These are phyloP conservation scores for Plectosphaerella sp. DNA, from an alignment of 2,329 filamentous ascomycete species.

Conservation along the genomic window DNA sequence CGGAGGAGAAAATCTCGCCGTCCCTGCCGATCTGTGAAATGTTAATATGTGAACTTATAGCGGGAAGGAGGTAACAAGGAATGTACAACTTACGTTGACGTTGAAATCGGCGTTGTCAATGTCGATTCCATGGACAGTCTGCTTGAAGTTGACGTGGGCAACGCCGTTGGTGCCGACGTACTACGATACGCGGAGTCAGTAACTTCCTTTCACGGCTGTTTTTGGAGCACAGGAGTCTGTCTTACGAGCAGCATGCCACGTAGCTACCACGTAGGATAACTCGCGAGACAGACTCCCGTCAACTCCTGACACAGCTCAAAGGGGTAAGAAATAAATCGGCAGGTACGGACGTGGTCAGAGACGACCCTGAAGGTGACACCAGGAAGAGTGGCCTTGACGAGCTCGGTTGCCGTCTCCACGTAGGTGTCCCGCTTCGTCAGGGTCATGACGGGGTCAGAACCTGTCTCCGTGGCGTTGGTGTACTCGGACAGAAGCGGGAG, in stretches of 20 bases:
- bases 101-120: slow-evolving; percentile 53
- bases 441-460: slow-evolving; percentile 15
- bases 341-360: slow-evolving; percentile 37
- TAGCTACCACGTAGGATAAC: too few relatives aligned
- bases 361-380: slow-evolving; percentile 37
- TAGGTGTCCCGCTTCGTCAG: slow-evolving; percentile 26
- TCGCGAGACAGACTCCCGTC: too few relatives aligned
- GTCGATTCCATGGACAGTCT: slow-evolving; percentile 46
- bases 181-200: too few relatives aligned
- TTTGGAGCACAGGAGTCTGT: too few relatives aligned
- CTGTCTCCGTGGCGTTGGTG: slow-evolving; percentile 19
- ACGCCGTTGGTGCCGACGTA: slow-evolving; percentile 47
- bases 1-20: slow-evolving; percentile 48
- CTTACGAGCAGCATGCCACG: too few relatives aligned
- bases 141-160: slow-evolving; percentile 50
- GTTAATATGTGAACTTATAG: slow-evolving; percentile 1
- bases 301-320: too few relatives aligned
- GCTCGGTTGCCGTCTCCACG: slow-evolving; percentile 31
- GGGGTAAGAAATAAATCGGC: too few relatives aligned
- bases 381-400: slow-evolving; percentile 26
- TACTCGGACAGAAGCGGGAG: slow-evolving; percentile 25
- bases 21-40: slow-evolving; percentile 35
- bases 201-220: too few relatives aligned
- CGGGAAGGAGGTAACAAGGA: neutral
- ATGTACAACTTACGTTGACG: slow-evolving; percentile 40